Percentiles rank a stretch among this genome's conserved stretches.
Evolutionary conservation across 2,329 filamentous ascomycete species (phyloP).

Genomic region (Leptoxyphium fumago): DNA sequence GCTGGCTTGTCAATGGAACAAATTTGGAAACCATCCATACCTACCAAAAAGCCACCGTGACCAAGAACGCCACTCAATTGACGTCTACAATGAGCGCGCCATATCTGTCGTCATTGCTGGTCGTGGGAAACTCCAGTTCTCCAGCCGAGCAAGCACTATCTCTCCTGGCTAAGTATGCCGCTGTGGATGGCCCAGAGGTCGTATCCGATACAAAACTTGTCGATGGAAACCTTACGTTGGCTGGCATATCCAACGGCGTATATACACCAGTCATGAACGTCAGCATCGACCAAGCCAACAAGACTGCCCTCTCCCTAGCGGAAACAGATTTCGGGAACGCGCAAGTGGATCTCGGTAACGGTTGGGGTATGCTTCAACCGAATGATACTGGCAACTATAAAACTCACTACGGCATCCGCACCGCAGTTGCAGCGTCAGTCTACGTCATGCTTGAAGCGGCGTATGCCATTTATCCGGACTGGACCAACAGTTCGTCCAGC

Average conservation of each 20-base stretch:
- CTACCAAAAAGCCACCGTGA: slow-evolving; percentile 2
- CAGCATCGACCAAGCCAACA: slow-evolving; percentile 3
- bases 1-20: slow-evolving; percentile 6
- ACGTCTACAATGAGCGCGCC: neutral
- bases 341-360: slow-evolving; percentile 4
- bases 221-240: slow-evolving; percentile 1
- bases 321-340: neutral
- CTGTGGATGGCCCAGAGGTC: neutral
- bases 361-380: slow-evolving; percentile 4
- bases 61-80: neutral
- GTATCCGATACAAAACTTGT: neutral
- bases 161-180: slow-evolving; percentile 2
- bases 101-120: slow-evolving; percentile 1
- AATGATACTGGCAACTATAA: slow-evolving; percentile 5
- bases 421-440: slow-evolving; percentile 3
- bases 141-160: slow-evolving; percentile 6
- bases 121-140: neutral
- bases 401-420: slow-evolving; percentile 5
- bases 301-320: slow-evolving; percentile 1
- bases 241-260: slow-evolving; percentile 3
- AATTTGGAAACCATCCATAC: slow-evolving; percentile 4
- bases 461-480: slow-evolving; percentile 7
- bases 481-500: slow-evolving; percentile 2
- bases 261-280: slow-evolving; percentile 1
- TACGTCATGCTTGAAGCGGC: slow-evolving; percentile 6